Conservation (phyloP, 305 asterid genomes). For the Petunia hybrid region DNA sequence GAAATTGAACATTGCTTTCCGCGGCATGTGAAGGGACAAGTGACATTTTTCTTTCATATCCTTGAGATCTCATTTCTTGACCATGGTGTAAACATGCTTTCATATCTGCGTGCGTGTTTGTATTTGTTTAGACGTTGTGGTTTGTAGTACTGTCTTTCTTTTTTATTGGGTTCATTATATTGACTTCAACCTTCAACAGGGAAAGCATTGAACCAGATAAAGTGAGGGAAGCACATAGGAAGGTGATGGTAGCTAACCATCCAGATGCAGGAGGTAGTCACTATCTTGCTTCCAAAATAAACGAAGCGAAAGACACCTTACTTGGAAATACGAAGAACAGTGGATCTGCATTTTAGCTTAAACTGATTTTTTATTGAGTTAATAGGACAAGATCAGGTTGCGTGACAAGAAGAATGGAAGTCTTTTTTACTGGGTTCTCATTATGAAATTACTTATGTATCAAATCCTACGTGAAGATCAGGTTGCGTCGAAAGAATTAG, state of each 20-base stretch:
- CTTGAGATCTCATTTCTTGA: background rate
- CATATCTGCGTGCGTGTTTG: background rate
- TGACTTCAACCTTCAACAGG: slow-evolving; percentile 43
- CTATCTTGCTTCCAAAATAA: slow-evolving; percentile 90
- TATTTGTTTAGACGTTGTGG: background rate
- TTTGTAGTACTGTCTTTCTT: background rate
- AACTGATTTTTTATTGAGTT: background rate
- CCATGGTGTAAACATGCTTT: background rate
- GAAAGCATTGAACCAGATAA: slow-evolving; percentile 74
- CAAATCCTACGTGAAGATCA: no score
- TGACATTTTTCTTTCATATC: background rate
- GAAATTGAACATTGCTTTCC: background rate
- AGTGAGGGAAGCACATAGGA: slow-evolving; percentile 87
- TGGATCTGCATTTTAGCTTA: slow-evolving; percentile 72
- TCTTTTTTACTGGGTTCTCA: no score
- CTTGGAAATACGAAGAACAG: slow-evolving; percentile 66
- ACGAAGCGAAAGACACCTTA: slow-evolving; percentile 83
- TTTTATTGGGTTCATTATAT: background rate
- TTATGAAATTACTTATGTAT: no score
- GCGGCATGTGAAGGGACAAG: background rate
- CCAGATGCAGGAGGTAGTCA: slow-evolving; percentile 98
- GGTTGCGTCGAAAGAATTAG: no score
- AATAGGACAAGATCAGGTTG: no score
- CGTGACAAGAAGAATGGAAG: no score
- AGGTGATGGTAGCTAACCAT: slow-evolving; percentile 92